Evolutionary conservation across 352 stramenopile genomes (phyloP), one percentile per base, ranked within the genome.

Genomic region (Globisporangium irregulare): DNA sequence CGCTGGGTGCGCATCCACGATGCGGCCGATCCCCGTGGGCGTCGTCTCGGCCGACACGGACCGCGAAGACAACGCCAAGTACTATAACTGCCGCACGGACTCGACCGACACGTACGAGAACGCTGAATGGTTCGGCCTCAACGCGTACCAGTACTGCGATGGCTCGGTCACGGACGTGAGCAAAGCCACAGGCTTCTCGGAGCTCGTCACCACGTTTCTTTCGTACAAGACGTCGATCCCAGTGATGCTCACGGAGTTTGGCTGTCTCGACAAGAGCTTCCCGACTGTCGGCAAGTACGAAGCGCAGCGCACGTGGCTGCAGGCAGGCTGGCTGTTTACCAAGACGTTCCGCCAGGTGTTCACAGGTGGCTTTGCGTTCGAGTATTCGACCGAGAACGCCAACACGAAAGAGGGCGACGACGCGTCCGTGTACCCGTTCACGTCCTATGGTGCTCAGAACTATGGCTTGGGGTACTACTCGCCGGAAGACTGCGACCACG

Each of bases 401-500:
- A 95, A 95, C 70, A 77, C 81, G 1, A 84, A 85, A 51, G 59
- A 68, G 10, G 71, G 74, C 2, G 54, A 41, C 54, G 27, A 59
- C 54, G 25, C 54, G 27, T 80, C 83, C 14, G 56, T 68, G 56
- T 95, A 82, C 67, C 88, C 89, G 27, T 97, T 96, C 70, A 93
- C 79, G 56, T 63, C 54, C 5, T 96, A 81, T 57, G 87, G 84
- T 4, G 71, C 76, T 10, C 78, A 93, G 68, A 94, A 95, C 70
- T 97, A 97, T 62, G 91, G 91, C 2, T 73, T 97, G 0, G 91
- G 91, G 5, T 97, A 94, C 77, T 96, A 88, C 62, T 78, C 75
- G 12, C 89, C 89, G 14, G 78, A 71, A 14, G 63, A 86, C 66
- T 97, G 89, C 60, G 81, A 96, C 59, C 80, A 93, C 67, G 61